Evolutionary conservation across 768 basidiomycete genomes (phyloP), one percentile per base, ranked within the genome.

Genomic region (Gymnopilus dilepis): DNA sequence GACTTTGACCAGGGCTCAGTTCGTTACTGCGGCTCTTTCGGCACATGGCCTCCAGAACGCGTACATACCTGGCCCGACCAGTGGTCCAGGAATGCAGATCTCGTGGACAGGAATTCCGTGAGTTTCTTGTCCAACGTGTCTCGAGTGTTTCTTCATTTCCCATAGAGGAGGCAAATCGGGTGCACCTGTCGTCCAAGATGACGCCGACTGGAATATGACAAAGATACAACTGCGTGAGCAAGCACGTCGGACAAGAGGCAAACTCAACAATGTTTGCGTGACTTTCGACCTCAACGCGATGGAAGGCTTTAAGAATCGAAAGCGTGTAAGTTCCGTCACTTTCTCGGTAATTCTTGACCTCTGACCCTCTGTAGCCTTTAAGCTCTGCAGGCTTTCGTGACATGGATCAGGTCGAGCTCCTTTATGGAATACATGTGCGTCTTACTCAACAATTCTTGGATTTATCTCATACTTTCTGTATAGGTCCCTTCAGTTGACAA

Each of bases 11-110:
- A 55, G 17, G 3, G 8, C 41, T 9, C 60, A 62, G 30, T 62
- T 62, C 26, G 33, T 62, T 47, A 57, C 21, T 1, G 21, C 54
- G n/a, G 30, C 54, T 0, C 60, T 50, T 37, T 4, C 45, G 3
- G 60, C 54, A 34, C 60, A 61, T 48, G 54, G 45, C n/a, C 30
- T 13, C 17, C 60, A 57, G 28, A 3, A 57, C 12, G 41, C 34
- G 26, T 62, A 52, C 21, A 52, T 50, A 9, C 45, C 47, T 1
- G 47, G 38, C 9, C 43, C 42, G 7, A 50, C 42, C 9, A 56
- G 40, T 51, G 56, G 60, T 28, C 56, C 60, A 7, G 56, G 60
- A 4, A 19, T 62, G 31, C 41, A 62, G n/a, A 41, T 62, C 5
- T 51, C 50, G 4, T 51, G 28, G 50, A 17, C 42, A 11, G 45